phyloP scores from a whole-genome alignment of 805 yeast genomes.

The Limtongozyma cylindracea region DNA sequence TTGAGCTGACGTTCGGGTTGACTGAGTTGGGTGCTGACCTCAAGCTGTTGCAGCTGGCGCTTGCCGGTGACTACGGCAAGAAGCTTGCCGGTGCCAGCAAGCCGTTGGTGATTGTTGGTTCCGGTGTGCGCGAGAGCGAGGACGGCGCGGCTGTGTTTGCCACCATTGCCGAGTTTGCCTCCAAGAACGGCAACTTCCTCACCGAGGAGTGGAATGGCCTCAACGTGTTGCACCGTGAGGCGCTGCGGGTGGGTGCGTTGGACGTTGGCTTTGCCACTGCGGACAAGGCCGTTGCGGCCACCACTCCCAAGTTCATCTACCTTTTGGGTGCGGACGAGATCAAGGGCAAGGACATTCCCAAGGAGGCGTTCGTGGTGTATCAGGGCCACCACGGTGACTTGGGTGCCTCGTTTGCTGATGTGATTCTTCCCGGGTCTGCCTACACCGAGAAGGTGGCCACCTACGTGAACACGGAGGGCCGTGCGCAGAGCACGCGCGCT shows the following conservation, averaged over 20 bases:
- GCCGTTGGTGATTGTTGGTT: constrained; percentile 64
- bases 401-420: constrained; percentile 78
- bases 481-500: constrained; percentile 67
- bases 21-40: constrained; percentile 38
- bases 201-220: constrained; percentile 64
- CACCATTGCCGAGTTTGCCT: constrained; percentile 32
- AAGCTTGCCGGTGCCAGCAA: constrained; percentile 38
- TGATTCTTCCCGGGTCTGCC: constrained; percentile 67
- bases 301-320: constrained; percentile 51
- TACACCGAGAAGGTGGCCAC: constrained; percentile 75
- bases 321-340: constrained; percentile 72
- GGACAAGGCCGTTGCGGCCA: constrained; percentile 16
- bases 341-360: constrained; percentile 40
- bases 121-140: constrained; percentile 44
- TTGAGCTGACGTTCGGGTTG: constrained; percentile 51
- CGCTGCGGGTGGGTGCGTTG: constrained; percentile 70
- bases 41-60: constrained; percentile 28
- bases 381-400: constrained; percentile 85
- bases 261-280: constrained; percentile 58
- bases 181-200: constrained; percentile 27
- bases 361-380: constrained; percentile 69
- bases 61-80: constrained; percentile 43
- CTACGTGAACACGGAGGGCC: constrained; percentile 75
- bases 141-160: constrained; percentile 40
- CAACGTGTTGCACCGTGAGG: constrained; percentile 61